Conservation (phyloP, 257 asterid genomes). For the Dorcoceras hygrometricum region DNA sequence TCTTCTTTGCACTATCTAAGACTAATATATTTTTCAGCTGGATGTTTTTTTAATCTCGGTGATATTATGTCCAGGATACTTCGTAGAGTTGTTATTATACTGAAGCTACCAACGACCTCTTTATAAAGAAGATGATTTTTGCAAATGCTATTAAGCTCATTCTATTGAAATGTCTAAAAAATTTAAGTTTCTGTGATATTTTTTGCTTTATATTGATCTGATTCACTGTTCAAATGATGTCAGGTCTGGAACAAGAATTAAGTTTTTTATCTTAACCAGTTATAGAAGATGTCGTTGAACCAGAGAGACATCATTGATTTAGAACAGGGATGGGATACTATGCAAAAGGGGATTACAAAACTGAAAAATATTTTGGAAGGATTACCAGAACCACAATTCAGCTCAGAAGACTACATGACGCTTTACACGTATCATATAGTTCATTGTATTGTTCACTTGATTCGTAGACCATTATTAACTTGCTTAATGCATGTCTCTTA, state of each 20-base stretch:
- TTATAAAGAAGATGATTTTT: background rate
- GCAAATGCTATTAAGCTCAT: background rate
- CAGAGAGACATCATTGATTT: conserved; percentile 71
- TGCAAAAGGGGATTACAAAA: conserved; percentile 86
- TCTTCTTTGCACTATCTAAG: background rate
- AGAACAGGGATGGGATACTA: conserved; percentile 92
- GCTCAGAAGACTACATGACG: conserved; percentile 88
- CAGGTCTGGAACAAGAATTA: conserved; percentile 28
- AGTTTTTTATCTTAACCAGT: conserved; percentile 25
- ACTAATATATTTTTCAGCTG: background rate
- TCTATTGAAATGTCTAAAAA: background rate
- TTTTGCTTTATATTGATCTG: background rate
- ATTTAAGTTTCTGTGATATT: background rate
- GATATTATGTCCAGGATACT: background rate
- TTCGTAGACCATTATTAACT: conserved; percentile 7
- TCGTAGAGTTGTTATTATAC: background rate
- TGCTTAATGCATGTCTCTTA: conserved; percentile 24
- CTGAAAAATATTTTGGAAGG: conserved; percentile 89
- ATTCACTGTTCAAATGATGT: conserved; percentile 15
- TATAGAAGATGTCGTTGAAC: conserved; percentile 54
- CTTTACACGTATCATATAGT: conserved; percentile 72
- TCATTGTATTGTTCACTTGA: conserved; percentile 11
- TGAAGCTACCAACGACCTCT: background rate
- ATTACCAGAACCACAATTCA: conserved; percentile 82
- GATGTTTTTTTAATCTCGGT: background rate